These are phyloP conservation scores for Neurospora hispaniola DNA, from an alignment of 495 filamentous ascomycete genomes.

Conservation along the genomic window DNA sequence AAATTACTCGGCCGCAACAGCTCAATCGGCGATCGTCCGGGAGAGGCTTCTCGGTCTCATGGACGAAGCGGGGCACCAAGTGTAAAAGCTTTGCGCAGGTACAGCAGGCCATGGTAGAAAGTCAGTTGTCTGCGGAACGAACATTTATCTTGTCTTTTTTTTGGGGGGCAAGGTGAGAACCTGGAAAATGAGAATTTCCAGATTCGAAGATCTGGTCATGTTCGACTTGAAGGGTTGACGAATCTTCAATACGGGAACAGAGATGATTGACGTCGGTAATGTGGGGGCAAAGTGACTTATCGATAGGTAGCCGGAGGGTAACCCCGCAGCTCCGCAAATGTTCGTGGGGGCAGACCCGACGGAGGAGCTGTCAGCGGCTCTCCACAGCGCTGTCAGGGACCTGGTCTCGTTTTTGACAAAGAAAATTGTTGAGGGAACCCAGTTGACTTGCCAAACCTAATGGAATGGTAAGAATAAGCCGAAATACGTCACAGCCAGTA, in stretches of 20 bases:
- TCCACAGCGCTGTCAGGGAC: not conserved
- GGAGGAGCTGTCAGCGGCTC: not conserved
- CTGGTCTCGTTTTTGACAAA: not conserved
- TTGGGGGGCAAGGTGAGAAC: not conserved
- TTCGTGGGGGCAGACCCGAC: not conserved
- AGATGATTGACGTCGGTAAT: not conserved
- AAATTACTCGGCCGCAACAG: slow-evolving; percentile 60
- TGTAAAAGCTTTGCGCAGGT: slow-evolving; percentile 52
- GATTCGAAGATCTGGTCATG: not conserved
- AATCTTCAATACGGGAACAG: not conserved
- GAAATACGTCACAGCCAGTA: too few species aligned
- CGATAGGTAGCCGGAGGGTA: not conserved
- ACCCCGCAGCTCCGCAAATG: not conserved
- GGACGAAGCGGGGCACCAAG: slow-evolving; percentile 27
- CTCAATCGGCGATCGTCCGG: slow-evolving; percentile 39
- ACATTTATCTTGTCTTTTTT: not conserved
- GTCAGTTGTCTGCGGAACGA: not conserved
- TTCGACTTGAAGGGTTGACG: not conserved
- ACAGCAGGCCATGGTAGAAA: slow-evolving; percentile 39
- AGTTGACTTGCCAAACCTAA: too few species aligned
- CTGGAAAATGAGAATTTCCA: not conserved
- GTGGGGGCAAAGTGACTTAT: not conserved
- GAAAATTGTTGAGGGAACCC: too few species aligned
- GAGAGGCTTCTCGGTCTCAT: slow-evolving; percentile 45
- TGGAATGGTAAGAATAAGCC: too few species aligned